Conservation (phyloP, 371 early-diverging fungal genomes). For the Haplosporangium sp. region DNA sequence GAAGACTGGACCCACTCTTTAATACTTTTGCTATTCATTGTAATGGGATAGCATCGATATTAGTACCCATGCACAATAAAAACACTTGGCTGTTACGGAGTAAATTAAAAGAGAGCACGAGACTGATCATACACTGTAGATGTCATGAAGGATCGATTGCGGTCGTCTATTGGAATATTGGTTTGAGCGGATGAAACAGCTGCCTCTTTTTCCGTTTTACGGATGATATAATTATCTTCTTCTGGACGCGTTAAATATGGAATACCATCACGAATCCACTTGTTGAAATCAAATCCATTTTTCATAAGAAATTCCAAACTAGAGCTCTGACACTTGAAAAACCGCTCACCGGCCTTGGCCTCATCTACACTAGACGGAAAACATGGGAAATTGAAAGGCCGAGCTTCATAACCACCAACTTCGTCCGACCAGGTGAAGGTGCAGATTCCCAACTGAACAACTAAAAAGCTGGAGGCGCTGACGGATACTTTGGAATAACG, state of each 20-base stretch:
- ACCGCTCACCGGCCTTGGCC: constrained; percentile 58
- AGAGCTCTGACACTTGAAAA: constrained; percentile 73
- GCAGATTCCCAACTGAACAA: constrained; percentile 78
- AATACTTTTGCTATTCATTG: constrained; percentile 22
- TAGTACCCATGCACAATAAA: background rate
- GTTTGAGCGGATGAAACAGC: constrained; percentile 13
- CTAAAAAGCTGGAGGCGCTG: constrained; percentile 59
- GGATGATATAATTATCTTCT: constrained; percentile 51
- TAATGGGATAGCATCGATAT: background rate
- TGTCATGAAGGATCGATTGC: constrained; percentile 59
- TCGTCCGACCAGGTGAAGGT: constrained; percentile 67
- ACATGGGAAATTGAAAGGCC: constrained; percentile 80
- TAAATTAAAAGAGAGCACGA: too few relatives aligned
- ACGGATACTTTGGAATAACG: constrained; percentile 38
- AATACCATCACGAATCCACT: constrained; percentile 72
- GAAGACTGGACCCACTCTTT: constrained; percentile 38
- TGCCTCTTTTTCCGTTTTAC: constrained; percentile 52
- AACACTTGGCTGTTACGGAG: background rate
- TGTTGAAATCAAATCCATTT: constrained; percentile 80
- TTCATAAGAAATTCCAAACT: constrained; percentile 76
- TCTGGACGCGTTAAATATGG: constrained; percentile 68
- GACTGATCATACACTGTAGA: constrained; percentile 26
- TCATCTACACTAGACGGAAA: constrained; percentile 68
- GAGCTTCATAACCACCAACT: constrained; percentile 63
- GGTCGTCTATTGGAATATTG: constrained; percentile 61